These are phyloP conservation scores for Pyrenophora seminiperda DNA, from an alignment of 2,329 filamentous ascomycete genomes.

Conservation along the genomic window DNA sequence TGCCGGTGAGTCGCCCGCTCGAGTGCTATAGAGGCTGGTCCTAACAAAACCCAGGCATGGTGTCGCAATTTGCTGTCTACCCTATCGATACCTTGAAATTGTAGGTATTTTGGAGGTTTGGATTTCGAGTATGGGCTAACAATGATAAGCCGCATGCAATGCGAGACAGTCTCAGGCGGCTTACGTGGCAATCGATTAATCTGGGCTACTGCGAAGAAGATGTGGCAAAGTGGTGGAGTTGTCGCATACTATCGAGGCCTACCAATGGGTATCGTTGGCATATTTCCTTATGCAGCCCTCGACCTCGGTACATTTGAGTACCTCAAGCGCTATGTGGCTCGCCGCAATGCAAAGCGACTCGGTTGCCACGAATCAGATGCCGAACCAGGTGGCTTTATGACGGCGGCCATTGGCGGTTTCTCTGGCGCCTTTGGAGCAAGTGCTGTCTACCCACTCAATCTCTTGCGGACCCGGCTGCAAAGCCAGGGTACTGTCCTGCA, in stretches of 20 bases:
- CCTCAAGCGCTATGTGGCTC: constrained; percentile 75
- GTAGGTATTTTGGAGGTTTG: constrained; percentile 48
- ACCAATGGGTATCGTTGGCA: constrained; percentile 90
- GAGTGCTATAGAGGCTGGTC: background rate
- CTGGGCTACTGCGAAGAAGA: constrained; percentile 79
- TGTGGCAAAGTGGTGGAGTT: constrained; percentile 78
- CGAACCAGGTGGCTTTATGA: constrained; percentile 77
- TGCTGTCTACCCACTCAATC: constrained; percentile 94
- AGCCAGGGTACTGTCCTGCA: constrained; percentile 94
- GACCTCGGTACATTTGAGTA: constrained; percentile 96
- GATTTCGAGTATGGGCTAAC: constrained; percentile 14
- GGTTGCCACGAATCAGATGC: constrained; percentile 81
- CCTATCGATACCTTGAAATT: constrained; percentile 84
- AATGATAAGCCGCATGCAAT: constrained; percentile 75
- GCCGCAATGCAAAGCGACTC: constrained; percentile 69
- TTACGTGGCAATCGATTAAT: constrained; percentile 83
- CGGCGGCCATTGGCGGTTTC: constrained; percentile 86
- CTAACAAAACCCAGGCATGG: constrained; percentile 63
- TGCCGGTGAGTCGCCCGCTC: constrained; percentile 58
- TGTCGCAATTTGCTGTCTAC: constrained; percentile 96
- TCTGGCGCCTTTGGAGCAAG: constrained; percentile 91
- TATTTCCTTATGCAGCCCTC: constrained; percentile 97
- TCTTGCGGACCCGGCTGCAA: constrained; percentile 88
- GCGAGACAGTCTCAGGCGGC: constrained; percentile 86
- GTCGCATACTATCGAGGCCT: constrained; percentile 86